Conservation (phyloP, 2,329 filamentous ascomycete genomes). For the Epichloe gansuensis region DNA sequence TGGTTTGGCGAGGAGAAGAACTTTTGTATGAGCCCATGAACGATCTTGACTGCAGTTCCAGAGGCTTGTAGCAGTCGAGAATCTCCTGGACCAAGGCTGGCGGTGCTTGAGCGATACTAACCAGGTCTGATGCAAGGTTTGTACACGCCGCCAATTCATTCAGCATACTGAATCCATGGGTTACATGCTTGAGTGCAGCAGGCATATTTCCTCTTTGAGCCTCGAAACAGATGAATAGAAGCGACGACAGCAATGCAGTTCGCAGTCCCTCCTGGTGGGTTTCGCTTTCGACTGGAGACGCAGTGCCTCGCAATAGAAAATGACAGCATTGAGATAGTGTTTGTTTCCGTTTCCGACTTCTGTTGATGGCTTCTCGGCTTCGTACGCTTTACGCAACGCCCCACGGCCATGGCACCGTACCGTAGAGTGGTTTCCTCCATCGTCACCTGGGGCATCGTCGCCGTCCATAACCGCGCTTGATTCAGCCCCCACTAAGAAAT, state of each 20-base stretch:
- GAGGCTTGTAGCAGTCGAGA: constrained; percentile 26
- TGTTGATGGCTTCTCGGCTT: constrained; percentile 11
- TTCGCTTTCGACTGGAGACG: constrained; percentile 25
- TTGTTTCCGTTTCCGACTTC: constrained; percentile 18
- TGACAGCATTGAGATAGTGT: constrained; percentile 28
- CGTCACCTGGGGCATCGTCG: constrained; percentile 28
- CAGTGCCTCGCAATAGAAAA: constrained; percentile 29
- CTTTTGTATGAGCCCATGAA: constrained; percentile 27
- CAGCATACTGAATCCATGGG: constrained; percentile 28
- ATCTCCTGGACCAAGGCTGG: constrained; percentile 26
- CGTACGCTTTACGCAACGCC: constrained; percentile 24
- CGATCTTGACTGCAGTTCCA: constrained; percentile 27
- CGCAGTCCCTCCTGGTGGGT: constrained; percentile 25
- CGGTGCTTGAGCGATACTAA: constrained; percentile 25
- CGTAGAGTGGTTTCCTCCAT: constrained; percentile 25
- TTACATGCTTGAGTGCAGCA: constrained; percentile 28
- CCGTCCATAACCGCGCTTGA: constrained; percentile 25
- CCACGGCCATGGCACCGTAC: constrained; percentile 29
- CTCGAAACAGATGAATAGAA: constrained; percentile 31
- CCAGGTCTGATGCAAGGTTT: constrained; percentile 22
- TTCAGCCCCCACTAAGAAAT: constrained; percentile 24
- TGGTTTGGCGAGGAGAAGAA: constrained; percentile 19
- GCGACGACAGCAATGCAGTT: constrained; percentile 26
- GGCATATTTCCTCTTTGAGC: constrained; percentile 27
- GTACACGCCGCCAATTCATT: constrained; percentile 26